Evolutionary conservation across 2,329 filamentous ascomycete genomes (phyloP), one percentile per base, ranked within the genome.

Genomic region (Ophiostoma australiae): DNA sequence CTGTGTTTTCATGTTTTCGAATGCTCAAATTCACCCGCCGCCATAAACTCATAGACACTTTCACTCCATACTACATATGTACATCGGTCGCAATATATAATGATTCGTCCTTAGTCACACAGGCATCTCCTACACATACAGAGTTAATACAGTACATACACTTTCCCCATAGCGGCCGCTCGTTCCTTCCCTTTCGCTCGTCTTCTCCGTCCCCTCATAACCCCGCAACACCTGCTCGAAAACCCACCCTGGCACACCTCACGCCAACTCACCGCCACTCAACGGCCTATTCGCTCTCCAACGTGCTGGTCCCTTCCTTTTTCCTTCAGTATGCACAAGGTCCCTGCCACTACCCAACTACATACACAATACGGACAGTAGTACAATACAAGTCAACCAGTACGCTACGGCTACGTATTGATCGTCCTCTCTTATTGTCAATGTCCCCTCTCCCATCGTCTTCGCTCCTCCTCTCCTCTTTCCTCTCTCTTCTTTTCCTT

Each of bases 261-360:
- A 72, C 68, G 68, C 37, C 68, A 70, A 70, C 70, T 70, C 70
- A 72, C 70, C 70, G 70, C 70, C 70, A 70, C 68, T 70, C 68
- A 69, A 63, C 44, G 20, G 39, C 33, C 48, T 31, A 37, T 67
- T 41, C 37, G n/a, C 66, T 2, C 23, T 39, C 65, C 39, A 55
- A 65, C 68, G 37, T 63, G 13, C 23, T 27, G 55, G 55, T 23
- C 65, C 44, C 33, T 27, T 67, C 41, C 23, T 37, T 15, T 61
- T 39, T 39, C 44, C 37, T 37, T 41, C 48, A 4, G 33, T 39
- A 17, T n/a, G 20, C 31, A 11, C 13, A 58, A 23, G 52, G 23
- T 23, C n/a, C 52, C 52, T 31, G n/a, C 52, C 52, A 15, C 52
- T 58, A 58, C 17, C 44, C 20, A 48, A 48, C 44, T 7, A 48